Evolutionary conservation across 805 yeast species (phyloP), one percentile per base, ranked within the genome.

Genomic region (Myxozyma vanderwaltii): DNA sequence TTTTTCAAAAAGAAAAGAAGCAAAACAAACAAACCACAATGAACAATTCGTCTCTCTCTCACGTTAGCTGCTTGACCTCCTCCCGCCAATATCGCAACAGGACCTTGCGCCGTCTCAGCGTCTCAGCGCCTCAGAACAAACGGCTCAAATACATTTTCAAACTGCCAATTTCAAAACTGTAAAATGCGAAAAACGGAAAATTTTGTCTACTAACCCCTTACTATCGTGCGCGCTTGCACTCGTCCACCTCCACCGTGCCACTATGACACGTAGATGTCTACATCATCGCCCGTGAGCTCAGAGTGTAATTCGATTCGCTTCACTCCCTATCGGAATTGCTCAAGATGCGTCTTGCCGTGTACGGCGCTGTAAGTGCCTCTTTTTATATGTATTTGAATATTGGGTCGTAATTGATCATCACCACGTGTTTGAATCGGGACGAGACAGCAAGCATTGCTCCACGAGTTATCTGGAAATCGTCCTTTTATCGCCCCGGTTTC

Each of bases 301-400:
- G 21, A 13, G 21, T 38, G n/a, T 15, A 13, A 17, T 7, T 17
- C n/a, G 21, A 15, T 17, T 7, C n/a, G 15, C 21, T 17, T 38
- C 12, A 13, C 21, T 38, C 41, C 21, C 4, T 38, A 38, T 19
- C 24, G 27, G n/a, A 23, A 41, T 41, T 19, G n/a, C 15, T 13
- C 41, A 38, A 41, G 33, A 67, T 69, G 71, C 69, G 67, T 50
- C 49, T 69, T 24, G 64, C 62, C 23, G 68, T 63, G 29, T 69
- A 69, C 55, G 66, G 70, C 40, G 63, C 59, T 29, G 70, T 64
- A 64, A 51, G 67, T 64, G 39, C 36, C 29, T 21, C 17, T 5
- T 12, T 15, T 17, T 29, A 13, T 41, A 15, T 31, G 41, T 31
- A 40, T n/a, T 21, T 39, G n/a, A 23, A 45, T 7, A 23, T 24